A percentile compares a stretch with the other conserved stretches of the same genome.
Conservation (phyloP, 1,139 yeast species). For the Magnusiomyces sp. region DNA sequence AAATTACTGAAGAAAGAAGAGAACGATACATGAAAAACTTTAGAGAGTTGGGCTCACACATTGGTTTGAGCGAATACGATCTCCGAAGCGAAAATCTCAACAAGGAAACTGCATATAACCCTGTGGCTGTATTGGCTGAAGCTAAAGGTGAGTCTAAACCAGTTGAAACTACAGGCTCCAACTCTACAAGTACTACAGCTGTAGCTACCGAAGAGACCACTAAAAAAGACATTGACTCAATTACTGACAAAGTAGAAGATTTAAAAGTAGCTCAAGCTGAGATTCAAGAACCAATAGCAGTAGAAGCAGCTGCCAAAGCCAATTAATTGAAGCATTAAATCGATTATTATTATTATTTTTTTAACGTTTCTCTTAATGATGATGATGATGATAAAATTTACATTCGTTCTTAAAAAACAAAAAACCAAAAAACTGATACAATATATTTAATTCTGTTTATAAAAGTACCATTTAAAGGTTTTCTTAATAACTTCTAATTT, state of each 20-base stretch:
- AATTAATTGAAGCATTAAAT: not conserved
- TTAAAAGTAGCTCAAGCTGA: conserved; percentile 3
- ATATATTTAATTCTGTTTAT: too few relatives aligned
- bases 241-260: conserved; percentile 7
- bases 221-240: not conserved
- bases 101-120: conserved; percentile 1
- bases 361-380: too few relatives aligned
- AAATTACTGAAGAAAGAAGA: conserved; percentile 50
- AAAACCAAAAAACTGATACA: too few relatives aligned
- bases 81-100: conserved; percentile 36
- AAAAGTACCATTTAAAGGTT: too few relatives aligned
- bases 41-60: conserved; percentile 52
- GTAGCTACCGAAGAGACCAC: not conserved
- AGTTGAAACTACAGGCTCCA: not conserved
- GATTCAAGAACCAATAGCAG: not conserved
- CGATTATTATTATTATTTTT: not conserved
- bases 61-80: conserved; percentile 80
- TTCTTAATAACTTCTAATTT: too few relatives aligned
- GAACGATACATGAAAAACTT: conserved; percentile 53
- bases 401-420: too few relatives aligned
- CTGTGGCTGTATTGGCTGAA: not conserved
- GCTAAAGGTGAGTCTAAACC: not conserved
- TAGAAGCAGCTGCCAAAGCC: not conserved
- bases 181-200: not conserved
- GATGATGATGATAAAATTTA: too few relatives aligned